Evolutionary conservation across 2,329 filamentous ascomycete genomes (phyloP).

Genomic region (Colletotrichum aenigma): DNA sequence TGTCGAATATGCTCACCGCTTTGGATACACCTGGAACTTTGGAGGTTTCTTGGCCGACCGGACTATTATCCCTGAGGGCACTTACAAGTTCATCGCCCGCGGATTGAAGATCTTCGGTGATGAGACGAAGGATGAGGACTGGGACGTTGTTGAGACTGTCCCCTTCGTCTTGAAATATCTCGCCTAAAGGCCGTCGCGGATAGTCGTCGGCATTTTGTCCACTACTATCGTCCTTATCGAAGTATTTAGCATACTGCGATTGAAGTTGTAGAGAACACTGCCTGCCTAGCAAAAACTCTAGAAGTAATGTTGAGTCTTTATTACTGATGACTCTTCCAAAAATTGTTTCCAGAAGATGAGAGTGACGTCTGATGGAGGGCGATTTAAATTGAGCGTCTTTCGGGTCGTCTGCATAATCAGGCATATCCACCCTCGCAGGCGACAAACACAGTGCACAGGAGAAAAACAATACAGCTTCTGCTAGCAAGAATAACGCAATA

Average conservation of each 20-base stretch:
- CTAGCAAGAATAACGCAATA: background rate
- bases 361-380: fast-evolving
- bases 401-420: background rate
- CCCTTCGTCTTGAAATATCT: slow-evolving; percentile 19
- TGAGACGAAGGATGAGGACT: slow-evolving; percentile 24
- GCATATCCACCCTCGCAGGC: background rate
- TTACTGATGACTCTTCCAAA: background rate
- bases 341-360: background rate
- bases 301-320: background rate
- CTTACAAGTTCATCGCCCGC: slow-evolving; percentile 26
- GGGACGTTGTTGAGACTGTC: slow-evolving; percentile 22
- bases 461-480: background rate
- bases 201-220: too few species aligned
- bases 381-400: background rate
- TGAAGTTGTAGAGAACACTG: fast-evolving
- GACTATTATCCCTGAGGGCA: slow-evolving; percentile 24
- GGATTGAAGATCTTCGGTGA: slow-evolving; percentile 30
- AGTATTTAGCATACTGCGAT: too few species aligned
- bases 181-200: background rate
- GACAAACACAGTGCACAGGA: background rate
- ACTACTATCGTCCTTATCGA: too few species aligned
- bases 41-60: slow-evolving; percentile 26
- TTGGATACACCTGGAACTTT: slow-evolving; percentile 17
- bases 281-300: too few species aligned
- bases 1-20: slow-evolving; percentile 4